Conservation (phyloP, 2,329 filamentous ascomycete genomes). For the Alternaria tenuissima region DNA sequence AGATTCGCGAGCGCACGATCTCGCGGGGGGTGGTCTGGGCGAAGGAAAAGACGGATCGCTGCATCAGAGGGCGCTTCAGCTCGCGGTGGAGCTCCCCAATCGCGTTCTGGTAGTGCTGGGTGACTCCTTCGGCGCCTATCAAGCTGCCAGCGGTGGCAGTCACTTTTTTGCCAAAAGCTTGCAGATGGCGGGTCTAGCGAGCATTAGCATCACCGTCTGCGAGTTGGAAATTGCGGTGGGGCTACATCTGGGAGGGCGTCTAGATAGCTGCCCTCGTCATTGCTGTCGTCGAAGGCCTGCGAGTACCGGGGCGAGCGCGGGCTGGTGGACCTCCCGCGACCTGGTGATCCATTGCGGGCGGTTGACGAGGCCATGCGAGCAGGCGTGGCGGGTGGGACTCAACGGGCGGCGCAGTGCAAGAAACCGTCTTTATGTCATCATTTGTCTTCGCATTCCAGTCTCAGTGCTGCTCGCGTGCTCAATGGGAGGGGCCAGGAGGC, state of each 20-base stretch:
- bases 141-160: slow-evolving; percentile 91
- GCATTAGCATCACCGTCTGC: slow-evolving; percentile 27
- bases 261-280: slow-evolving; percentile 43
- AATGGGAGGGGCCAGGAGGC: not conserved
- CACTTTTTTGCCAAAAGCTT: slow-evolving; percentile 93
- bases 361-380: slow-evolving; percentile 41
- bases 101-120: slow-evolving; percentile 80
- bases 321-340: slow-evolving; percentile 36
- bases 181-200: slow-evolving; percentile 79
- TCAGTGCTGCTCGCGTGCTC: slow-evolving; percentile 6
- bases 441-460: slow-evolving; percentile 2
- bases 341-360: slow-evolving; percentile 41
- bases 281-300: slow-evolving; percentile 33
- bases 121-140: slow-evolving; percentile 68
- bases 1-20: slow-evolving; percentile 89
- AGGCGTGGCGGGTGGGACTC: slow-evolving; percentile 9
- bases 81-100: slow-evolving; percentile 91
- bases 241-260: slow-evolving; percentile 45
- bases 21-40: slow-evolving; percentile 92
- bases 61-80: slow-evolving; percentile 80
- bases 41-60: slow-evolving; percentile 90
- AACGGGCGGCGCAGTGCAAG: slow-evolving; percentile 3
- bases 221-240: slow-evolving; percentile 1
- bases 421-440: slow-evolving; percentile 17
- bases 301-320: slow-evolving; percentile 28